Evolutionary conservation across 2,329 filamentous ascomycete genomes (phyloP).

Genomic region (Cercospora brassicicola): DNA sequence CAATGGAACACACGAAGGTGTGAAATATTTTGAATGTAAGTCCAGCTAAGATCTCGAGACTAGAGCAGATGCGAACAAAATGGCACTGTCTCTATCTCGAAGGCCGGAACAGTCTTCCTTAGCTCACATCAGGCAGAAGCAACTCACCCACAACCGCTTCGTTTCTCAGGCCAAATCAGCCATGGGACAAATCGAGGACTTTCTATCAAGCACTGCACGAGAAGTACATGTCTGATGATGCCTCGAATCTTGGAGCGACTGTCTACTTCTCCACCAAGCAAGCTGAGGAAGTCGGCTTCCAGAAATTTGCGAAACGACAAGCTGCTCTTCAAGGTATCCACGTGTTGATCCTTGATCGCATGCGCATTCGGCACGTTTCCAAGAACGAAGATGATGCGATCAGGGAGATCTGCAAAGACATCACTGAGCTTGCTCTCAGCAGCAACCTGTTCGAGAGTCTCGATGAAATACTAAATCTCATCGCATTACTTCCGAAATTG

Average conservation of each 20-base stretch:
- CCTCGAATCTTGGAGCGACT: conserved; percentile 44
- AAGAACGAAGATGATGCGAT: conserved; percentile 51
- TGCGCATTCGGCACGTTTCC: conserved; percentile 55
- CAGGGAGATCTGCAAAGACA: conserved; percentile 55
- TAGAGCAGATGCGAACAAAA: neutral
- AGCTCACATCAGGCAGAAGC: conserved; percentile 55
- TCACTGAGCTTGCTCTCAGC: conserved; percentile 77
- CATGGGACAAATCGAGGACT: conserved; percentile 64
- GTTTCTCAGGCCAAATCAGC: conserved; percentile 77
- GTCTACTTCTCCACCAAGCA: conserved; percentile 78
- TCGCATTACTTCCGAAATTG: conserved; percentile 66
- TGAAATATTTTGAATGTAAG: conserved; percentile 80
- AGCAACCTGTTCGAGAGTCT: conserved; percentile 75
- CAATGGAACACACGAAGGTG: conserved; percentile 76
- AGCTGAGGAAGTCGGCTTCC: conserved; percentile 91
- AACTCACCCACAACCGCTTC: conserved; percentile 72
- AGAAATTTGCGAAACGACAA: conserved; percentile 81
- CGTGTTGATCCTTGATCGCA: conserved; percentile 77
- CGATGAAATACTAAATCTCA: conserved; percentile 68
- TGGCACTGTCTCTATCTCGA: neutral
- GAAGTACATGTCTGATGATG: conserved; percentile 69
- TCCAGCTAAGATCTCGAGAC: neutral
- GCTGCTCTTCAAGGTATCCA: conserved; percentile 75
- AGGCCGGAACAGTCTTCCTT: conserved; percentile 17
- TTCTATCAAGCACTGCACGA: conserved; percentile 77